Conservation (phyloP, 129 eudicot species). For the Flaveria sonorensis region DNA sequence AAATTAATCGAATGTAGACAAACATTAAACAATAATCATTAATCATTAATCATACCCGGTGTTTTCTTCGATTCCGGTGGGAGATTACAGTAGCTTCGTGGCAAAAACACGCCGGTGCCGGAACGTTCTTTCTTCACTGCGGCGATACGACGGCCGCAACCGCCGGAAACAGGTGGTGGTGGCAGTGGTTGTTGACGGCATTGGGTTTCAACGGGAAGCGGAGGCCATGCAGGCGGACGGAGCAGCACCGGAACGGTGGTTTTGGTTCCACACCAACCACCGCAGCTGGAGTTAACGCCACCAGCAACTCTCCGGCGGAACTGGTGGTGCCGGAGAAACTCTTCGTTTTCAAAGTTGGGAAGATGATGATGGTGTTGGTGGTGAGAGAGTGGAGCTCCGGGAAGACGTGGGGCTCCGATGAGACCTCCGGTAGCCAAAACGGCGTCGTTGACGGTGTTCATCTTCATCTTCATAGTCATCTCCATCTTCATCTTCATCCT, state of each 20-base stretch:
- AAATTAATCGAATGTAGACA: no score
- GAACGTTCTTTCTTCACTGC: constrained; percentile 47
- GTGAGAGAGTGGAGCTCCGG: not conserved
- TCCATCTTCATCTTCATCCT: constrained; percentile 44
- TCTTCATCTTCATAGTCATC: constrained; percentile 35
- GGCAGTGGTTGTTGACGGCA: constrained; percentile 5
- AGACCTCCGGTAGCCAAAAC: constrained; percentile 18
- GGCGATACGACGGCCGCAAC: constrained; percentile 11
- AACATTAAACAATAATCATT: no score
- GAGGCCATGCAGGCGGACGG: constrained; percentile 53
- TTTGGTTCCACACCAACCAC: constrained; percentile 23
- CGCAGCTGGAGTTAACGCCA: constrained; percentile 11
- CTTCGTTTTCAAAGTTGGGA: constrained; percentile 22
- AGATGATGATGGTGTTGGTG: constrained; percentile 16
- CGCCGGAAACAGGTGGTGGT: not conserved
- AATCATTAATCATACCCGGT: constrained; percentile 33
- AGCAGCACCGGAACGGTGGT: constrained; percentile 22
- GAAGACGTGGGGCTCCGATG: constrained; percentile 11
- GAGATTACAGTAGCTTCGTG: constrained; percentile 40
- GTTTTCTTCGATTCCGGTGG: constrained; percentile 48
- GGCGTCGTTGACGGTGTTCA: constrained; percentile 17
- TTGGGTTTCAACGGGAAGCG: constrained; percentile 20
- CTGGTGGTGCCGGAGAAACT: constrained; percentile 19
- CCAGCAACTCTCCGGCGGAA: constrained; percentile 24
- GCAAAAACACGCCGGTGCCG: constrained; percentile 88